Conservation (phyloP, 176 grass and related monocot genomes). For the Urochloa ruziziensis region DNA sequence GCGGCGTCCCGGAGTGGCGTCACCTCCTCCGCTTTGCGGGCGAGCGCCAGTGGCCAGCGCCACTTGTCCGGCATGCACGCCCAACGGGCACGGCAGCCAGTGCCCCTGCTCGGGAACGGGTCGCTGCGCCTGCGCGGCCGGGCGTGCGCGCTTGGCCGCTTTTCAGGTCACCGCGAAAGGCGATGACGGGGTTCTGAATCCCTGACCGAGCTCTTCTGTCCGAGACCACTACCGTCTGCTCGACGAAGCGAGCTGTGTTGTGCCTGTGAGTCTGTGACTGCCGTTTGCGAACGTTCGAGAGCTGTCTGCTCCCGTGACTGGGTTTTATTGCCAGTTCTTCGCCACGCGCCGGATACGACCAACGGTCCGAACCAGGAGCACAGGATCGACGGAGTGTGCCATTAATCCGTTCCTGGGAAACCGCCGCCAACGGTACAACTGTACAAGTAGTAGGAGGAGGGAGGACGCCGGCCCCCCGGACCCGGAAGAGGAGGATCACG, state of each 20-base stretch:
- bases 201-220: background rate
- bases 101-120: background rate
- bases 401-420: too few relatives aligned
- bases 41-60: background rate
- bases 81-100: background rate
- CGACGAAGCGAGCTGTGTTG: too few relatives aligned
- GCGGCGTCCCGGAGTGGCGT: background rate
- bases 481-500: too few relatives aligned
- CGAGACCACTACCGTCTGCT: background rate
- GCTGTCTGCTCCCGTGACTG: background rate
- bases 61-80: slow-evolving; percentile 40
- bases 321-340: background rate
- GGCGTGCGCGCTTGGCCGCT: slow-evolving; percentile 19
- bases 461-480: too few relatives aligned
- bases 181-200: background rate
- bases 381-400: background rate
- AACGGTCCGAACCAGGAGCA: slow-evolving; percentile 6
- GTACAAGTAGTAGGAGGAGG: too few relatives aligned
- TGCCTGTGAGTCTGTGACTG: background rate
- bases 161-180: slow-evolving; percentile 1
- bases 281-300: slow-evolving; percentile 8
- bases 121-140: background rate
- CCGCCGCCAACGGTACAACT: too few relatives aligned
- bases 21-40: slow-evolving; percentile 3
- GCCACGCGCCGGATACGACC: background rate